Evolutionary conservation across 225 moss, liverwort and hornwort genomes (phyloP).

Genomic region (Sphagnum tenellum): DNA sequence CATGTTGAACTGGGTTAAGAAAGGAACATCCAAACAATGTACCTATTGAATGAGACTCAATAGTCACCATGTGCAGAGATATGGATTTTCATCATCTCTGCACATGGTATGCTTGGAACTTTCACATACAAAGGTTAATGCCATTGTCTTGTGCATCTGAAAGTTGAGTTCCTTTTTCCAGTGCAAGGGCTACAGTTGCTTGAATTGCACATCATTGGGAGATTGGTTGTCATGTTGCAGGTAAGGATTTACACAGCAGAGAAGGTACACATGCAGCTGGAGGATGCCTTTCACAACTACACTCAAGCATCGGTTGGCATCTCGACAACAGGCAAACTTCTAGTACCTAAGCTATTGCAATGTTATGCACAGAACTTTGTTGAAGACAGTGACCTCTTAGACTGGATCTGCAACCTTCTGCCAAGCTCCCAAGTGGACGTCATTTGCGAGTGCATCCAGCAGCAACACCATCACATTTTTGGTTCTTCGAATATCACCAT

Average conservation of each 20-base stretch:
- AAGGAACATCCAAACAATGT: no score
- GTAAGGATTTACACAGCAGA: conserved; percentile 64
- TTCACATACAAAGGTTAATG: not conserved
- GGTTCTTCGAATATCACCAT: conserved; percentile 57
- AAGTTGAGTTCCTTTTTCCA: not conserved
- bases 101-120: not conserved
- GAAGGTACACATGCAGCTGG: conserved; percentile 51
- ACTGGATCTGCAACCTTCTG: conserved; percentile 78
- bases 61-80: no score
- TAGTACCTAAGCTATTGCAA: conserved; percentile 73
- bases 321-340: conserved; percentile 56
- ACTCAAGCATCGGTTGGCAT: conserved; percentile 63
- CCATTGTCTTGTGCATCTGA: not conserved
- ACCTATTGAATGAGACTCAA: no score
- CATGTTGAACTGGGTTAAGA: no score
- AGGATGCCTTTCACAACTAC: conserved; percentile 62
- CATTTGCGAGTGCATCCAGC: conserved; percentile 68
- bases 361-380: conserved; percentile 63
- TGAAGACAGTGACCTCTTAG: conserved; percentile 47
- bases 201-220: not conserved
- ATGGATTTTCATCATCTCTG: no score
- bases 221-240: conserved; percentile 18
- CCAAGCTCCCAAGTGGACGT: conserved; percentile 61
- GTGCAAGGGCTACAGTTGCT: not conserved
- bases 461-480: conserved; percentile 51